Conservation (phyloP, 2,329 filamentous ascomycete species). For the Phaeosphaeriaceae sp. region DNA sequence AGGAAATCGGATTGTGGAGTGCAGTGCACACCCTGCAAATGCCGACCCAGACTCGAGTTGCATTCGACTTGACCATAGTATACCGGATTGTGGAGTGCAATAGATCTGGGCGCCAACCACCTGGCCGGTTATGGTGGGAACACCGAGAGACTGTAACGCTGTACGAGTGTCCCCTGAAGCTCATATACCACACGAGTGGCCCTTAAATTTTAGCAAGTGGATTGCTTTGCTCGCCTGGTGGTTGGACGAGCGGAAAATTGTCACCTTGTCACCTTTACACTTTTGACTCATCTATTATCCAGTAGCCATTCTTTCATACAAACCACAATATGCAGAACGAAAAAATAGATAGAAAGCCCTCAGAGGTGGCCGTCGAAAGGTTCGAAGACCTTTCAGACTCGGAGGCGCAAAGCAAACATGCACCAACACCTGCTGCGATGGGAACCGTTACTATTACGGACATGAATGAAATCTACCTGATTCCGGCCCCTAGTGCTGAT, state of each 20-base stretch:
- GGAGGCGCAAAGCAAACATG: slow-evolving; percentile 11
- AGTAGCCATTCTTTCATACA: too few relatives aligned
- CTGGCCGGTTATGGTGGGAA: slow-evolving; percentile 10
- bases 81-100: slow-evolving; percentile 1
- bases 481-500: slow-evolving; percentile 39
- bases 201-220: background rate
- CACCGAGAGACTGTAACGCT: background rate
- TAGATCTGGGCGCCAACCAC: slow-evolving; percentile 2
- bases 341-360: slow-evolving; percentile 14
- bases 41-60: background rate
- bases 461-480: slow-evolving; percentile 28
- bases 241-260: slow-evolving; percentile 15
- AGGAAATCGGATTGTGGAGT: background rate
- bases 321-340: slow-evolving; percentile 6
- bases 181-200: background rate
- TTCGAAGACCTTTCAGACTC: slow-evolving; percentile 16
- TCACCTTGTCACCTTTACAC: background rate
- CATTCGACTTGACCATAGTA: background rate
- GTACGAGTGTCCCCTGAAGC: background rate
- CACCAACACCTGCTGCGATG: slow-evolving; percentile 20
- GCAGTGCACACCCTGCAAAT: slow-evolving; percentile 5
- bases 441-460: slow-evolving; percentile 41
- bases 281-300: too few relatives aligned
- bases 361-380: slow-evolving; percentile 15
- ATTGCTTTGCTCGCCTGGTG: slow-evolving; percentile 10